A percentile compares a stretch with the other conserved stretches of the same genome.
phyloP scores from a whole-genome alignment of 2,329 filamentous ascomycete genomes.

The Calonectria fujianensis region DNA sequence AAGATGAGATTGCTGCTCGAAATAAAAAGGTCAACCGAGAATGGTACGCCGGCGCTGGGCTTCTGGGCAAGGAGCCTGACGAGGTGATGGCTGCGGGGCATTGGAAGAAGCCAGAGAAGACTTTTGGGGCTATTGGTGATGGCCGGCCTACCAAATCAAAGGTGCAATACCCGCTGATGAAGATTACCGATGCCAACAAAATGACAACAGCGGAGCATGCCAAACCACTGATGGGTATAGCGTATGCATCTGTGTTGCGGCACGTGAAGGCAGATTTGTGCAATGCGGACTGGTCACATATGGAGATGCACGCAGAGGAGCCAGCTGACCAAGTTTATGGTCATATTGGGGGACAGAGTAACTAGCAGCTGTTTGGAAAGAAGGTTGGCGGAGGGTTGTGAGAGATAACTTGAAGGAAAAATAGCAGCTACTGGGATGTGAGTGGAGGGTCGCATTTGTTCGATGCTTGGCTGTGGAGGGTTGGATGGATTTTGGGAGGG shows the following conservation, averaged over 20 bases:
- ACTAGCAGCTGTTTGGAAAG: conserved; percentile 46
- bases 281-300: conserved; percentile 27
- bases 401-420: conserved; percentile 31
- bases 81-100: conserved; percentile 57
- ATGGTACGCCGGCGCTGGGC: conserved; percentile 64
- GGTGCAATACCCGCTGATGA: conserved; percentile 55
- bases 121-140: conserved; percentile 63
- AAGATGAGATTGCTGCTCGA: conserved; percentile 52
- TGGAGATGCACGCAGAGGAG: conserved; percentile 16
- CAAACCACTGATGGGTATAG: conserved; percentile 65
- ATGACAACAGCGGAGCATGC: conserved; percentile 63
- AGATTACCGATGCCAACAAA: conserved; percentile 62
- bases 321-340: conserved; percentile 17
- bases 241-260: conserved; percentile 58
- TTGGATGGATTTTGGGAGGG: conserved; percentile 52
- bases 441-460: conserved; percentile 43
- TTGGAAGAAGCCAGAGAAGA: conserved; percentile 53
- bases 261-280: conserved; percentile 47
- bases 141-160: conserved; percentile 56
- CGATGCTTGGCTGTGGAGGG: conserved; percentile 44
- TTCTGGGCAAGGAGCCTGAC: conserved; percentile 59
- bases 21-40: conserved; percentile 56
- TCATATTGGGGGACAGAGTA: conserved; percentile 31
- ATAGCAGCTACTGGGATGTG: conserved; percentile 43
- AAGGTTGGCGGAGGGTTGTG: conserved; percentile 28